Percentiles rank a stretch among this genome's conserved stretches.
Evolutionary conservation across 768 basidiomycete genomes (phyloP).

Genomic region (Naganishia vishniacii): DNA sequence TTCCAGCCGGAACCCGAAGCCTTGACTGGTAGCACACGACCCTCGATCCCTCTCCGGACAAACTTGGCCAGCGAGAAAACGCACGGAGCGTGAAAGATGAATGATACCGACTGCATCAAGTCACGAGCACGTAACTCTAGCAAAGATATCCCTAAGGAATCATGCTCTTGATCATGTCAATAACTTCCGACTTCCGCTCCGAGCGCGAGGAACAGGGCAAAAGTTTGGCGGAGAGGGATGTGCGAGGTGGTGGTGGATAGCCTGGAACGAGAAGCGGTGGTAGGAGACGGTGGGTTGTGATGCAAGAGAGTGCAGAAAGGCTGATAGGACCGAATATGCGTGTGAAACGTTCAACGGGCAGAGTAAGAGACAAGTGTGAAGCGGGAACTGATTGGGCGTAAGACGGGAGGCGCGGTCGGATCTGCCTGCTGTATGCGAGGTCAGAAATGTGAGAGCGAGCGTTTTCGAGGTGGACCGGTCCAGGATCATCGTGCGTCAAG

Average conservation of each 20-base stretch:
- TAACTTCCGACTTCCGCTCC: background rate
- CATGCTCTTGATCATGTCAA: constrained; percentile 12
- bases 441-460: background rate
- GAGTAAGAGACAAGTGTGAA: background rate
- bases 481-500: background rate
- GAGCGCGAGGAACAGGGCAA: background rate
- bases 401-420: background rate
- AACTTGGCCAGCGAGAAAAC: background rate
- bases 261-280: background rate
- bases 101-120: constrained; percentile 1
- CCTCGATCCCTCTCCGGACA: background rate
- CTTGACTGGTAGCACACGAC: background rate
- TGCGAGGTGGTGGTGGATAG: background rate
- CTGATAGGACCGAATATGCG: background rate
- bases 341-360: background rate
- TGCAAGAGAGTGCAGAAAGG: background rate
- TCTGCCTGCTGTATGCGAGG: constrained; percentile 13
- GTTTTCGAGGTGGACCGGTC: constrained; percentile 5
- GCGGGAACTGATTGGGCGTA: background rate
- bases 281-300: background rate
- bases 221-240: constrained; percentile 1
- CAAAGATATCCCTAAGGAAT: constrained; percentile 18
- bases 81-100: background rate
- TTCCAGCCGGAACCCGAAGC: background rate
- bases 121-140: constrained; percentile 21